phyloP scores from a whole-genome alignment of 2,329 filamentous ascomycete species.

The Calcarisporium arbuscula region DNA sequence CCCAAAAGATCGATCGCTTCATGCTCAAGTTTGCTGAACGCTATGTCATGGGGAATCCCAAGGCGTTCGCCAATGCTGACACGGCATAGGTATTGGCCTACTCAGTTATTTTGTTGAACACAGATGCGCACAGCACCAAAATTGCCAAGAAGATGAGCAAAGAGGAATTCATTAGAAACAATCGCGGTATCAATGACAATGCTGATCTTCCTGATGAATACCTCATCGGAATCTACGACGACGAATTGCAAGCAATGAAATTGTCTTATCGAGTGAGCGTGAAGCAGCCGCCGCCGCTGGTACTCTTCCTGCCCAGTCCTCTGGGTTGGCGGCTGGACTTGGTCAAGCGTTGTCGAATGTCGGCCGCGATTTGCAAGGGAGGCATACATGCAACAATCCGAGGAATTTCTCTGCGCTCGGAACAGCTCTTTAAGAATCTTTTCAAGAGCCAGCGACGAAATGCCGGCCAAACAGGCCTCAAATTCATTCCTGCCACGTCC shows the following conservation, averaged over 20 bases:
- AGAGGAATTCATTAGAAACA: slow-evolving; percentile 98
- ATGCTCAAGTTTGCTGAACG: slow-evolving; percentile 99
- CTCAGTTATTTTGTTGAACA: slow-evolving; percentile 95
- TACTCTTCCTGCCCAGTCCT: slow-evolving; percentile 48
- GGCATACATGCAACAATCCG: slow-evolving; percentile 89
- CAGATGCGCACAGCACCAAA: slow-evolving; percentile 87
- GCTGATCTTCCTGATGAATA: slow-evolving; percentile 92
- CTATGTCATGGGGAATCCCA: slow-evolving; percentile 91
- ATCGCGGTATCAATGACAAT: slow-evolving; percentile 95
- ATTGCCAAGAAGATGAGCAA: slow-evolving; percentile 83
- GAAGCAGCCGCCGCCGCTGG: slow-evolving; percentile 81
- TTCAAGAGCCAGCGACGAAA: slow-evolving; percentile 84
- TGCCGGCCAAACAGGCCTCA: slow-evolving; percentile 58
- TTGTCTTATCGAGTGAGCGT: slow-evolving; percentile 87
- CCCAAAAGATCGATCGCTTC: slow-evolving; percentile 98
- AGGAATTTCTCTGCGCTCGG: slow-evolving; percentile 73
- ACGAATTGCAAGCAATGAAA: slow-evolving; percentile 87
- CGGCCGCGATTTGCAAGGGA: slow-evolving; percentile 88
- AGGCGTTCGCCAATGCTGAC: slow-evolving; percentile 95
- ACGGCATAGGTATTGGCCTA: slow-evolving; percentile 95
- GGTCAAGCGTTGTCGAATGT: slow-evolving; percentile 88
- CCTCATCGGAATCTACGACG: slow-evolving; percentile 80
- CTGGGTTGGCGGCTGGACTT: slow-evolving; percentile 72
- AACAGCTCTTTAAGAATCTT: slow-evolving; percentile 88
- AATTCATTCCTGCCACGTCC: slow-evolving; percentile 89